Base-by-base conservation (phyloP, 345 rosid species). In the Sonneratia caseolaris region DNA sequence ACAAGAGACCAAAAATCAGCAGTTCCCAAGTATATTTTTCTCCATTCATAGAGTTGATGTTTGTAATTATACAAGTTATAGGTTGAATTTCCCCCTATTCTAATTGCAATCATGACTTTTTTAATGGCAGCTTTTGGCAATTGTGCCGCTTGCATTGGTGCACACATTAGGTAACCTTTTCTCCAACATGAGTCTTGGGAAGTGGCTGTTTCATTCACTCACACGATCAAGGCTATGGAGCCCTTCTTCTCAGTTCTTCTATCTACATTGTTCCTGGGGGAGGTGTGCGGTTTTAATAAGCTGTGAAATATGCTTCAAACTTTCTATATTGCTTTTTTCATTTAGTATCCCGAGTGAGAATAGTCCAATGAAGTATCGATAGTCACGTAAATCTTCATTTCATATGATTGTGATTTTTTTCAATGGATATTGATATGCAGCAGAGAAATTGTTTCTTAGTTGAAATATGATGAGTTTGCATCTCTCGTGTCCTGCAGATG, bases 141-240 rank as follows among this genome's bases (percentile, higher is more conserved):
- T 95, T 72, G 72, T 92, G 74, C 99, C 99, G 5, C 85, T 96
- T 73, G 99, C 99, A 8, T 72, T 86, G 78, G 96, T 91, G 69
- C 99, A 96, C 78, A 82, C 86, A 0, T 84, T 92, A 74, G 98
- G 99, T 45, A 96, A 91, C 77, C 89, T 96, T 32, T 96, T 96
- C 81, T 89, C 98, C 47, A 96, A 95, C 76, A 91, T 92, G 98
- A 92, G 99, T 74, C 96, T 95, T 0, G 99, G 99, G 51, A 95
- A 86, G 99, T 96, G 73, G 90, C 98, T 45, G 98, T 96, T 84
- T 96, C 99, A 8, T 96, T 96, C 78, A 96, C 99, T 76, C 98
- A 96, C 83, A 96, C 99, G 3, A 89, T 96, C 80, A 95, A 95
- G 84, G 99, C 99, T 53, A 88, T 82, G 91, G 99, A 95, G 81